Evolutionary conservation across 768 basidiomycete genomes (phyloP).

Genomic region (Tylopilus sp.): DNA sequence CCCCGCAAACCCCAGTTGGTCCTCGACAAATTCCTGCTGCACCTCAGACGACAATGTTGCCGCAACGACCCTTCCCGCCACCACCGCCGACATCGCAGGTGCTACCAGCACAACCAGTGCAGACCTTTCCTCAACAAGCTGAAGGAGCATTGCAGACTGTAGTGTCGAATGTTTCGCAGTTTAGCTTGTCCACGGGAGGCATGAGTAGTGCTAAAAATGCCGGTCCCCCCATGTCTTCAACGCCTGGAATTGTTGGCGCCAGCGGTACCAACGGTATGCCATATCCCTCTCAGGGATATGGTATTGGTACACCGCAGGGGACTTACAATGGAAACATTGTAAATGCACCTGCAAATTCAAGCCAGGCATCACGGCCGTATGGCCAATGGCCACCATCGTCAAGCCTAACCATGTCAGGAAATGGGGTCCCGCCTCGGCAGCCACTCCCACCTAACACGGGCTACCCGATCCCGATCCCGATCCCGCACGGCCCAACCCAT

Average conservation of each 20-base stretch:
- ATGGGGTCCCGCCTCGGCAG: constrained; percentile 2
- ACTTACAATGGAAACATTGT: neutral
- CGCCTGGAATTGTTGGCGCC: neutral
- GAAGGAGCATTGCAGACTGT: constrained; percentile 17
- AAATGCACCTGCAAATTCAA: neutral
- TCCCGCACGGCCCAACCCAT: constrained; percentile 9
- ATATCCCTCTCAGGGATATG: constrained; percentile 1
- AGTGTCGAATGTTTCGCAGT: constrained; percentile 16
- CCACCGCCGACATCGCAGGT: constrained; percentile 2
- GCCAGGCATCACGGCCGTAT: neutral
- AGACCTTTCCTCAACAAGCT: constrained; percentile 4
- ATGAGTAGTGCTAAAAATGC: neutral
- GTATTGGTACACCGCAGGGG: constrained; percentile 6
- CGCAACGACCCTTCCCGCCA: neutral
- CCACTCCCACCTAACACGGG: neutral
- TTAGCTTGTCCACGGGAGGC: neutral
- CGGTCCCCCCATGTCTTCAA: neutral
- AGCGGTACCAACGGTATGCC: neutral
- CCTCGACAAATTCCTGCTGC: too few species aligned
- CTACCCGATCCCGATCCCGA: neutral
- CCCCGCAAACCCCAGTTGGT: too few species aligned
- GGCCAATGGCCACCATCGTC: constrained; percentile 1
- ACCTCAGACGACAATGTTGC: too few species aligned
- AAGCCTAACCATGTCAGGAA: constrained; percentile 2
- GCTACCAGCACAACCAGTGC: neutral